phyloP scores from a whole-genome alignment of 1,284 basidiomycete species.

The Mrakiaceae sp. region DNA sequence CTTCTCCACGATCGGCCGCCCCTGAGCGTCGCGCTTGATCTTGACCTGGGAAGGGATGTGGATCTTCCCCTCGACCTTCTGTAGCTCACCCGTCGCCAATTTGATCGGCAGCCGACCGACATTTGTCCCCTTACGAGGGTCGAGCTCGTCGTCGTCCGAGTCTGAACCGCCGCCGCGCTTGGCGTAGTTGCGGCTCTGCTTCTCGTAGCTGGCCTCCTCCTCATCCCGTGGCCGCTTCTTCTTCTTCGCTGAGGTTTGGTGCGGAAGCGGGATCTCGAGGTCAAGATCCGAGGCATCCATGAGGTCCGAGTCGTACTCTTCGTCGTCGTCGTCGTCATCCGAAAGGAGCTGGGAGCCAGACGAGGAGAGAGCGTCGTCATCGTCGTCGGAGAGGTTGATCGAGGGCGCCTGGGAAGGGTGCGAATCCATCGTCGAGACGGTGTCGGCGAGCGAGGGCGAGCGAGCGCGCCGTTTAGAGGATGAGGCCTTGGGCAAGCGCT shows the following conservation, averaged over 20 bases:
- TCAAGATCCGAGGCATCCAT: conserved; percentile 18
- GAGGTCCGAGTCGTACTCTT: conserved; percentile 27
- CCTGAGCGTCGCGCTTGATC: background rate
- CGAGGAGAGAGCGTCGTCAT: conserved; percentile 17
- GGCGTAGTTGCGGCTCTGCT: conserved; percentile 47
- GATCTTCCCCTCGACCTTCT: conserved; percentile 33
- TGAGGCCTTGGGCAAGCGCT: conserved; percentile 27
- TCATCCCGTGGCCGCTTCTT: conserved; percentile 17
- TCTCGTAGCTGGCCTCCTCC: conserved; percentile 25
- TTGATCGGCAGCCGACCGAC: conserved; percentile 75
- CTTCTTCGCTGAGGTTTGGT: conserved; percentile 20
- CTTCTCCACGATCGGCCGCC: no score
- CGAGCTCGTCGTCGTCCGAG: conserved; percentile 39
- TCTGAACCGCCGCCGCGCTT: conserved; percentile 41
- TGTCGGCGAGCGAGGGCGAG: conserved; percentile 21
- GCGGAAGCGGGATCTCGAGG: conserved; percentile 13
- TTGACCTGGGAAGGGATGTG: conserved; percentile 18
- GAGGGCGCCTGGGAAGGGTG: conserved; percentile 21
- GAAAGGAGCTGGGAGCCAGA: background rate
- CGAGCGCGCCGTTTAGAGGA: conserved; percentile 24
- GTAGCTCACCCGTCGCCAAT: conserved; percentile 61
- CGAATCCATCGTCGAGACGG: conserved; percentile 25
- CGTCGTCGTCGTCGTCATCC: conserved; percentile 9
- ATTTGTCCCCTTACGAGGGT: conserved; percentile 19
- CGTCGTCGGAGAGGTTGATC: conserved; percentile 21